phyloP scores from a whole-genome alignment of 176 grass and related monocot genomes.

The Musa troglodytarum region DNA sequence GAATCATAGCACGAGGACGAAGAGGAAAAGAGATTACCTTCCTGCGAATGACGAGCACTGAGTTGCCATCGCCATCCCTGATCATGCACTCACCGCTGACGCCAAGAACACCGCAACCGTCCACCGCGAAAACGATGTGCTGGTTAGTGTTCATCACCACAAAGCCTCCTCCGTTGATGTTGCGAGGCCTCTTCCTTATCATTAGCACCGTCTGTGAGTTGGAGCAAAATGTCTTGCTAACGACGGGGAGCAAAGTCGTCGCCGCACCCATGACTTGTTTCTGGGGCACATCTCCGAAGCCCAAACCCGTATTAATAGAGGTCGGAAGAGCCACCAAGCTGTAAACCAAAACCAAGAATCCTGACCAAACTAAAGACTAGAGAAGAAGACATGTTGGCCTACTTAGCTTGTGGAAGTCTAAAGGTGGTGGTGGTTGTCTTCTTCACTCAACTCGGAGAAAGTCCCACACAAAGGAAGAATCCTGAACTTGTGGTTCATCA shows the following conservation, averaged over 20 bases:
- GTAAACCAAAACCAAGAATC: not conserved
- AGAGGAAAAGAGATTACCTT: constrained; percentile 32
- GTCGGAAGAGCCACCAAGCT: no score
- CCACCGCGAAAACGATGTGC: constrained; percentile 50
- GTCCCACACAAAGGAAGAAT: not conserved
- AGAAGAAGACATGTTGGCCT: not conserved
- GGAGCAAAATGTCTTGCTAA: constrained; percentile 84
- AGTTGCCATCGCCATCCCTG: constrained; percentile 49
- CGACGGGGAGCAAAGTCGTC: constrained; percentile 39
- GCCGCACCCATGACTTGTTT: constrained; percentile 33
- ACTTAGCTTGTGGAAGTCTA: not conserved
- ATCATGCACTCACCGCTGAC: constrained; percentile 53
- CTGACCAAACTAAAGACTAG: not conserved
- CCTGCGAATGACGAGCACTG: constrained; percentile 62
- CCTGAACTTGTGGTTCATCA: not conserved
- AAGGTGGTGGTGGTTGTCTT: not conserved
- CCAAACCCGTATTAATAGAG: no score
- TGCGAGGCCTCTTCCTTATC: constrained; percentile 58
- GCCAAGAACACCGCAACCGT: constrained; percentile 70
- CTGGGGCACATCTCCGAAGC: not conserved
- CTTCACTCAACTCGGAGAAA: not conserved
- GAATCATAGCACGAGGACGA: not conserved
- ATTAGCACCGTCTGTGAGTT: constrained; percentile 35
- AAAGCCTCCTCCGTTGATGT: constrained; percentile 63
- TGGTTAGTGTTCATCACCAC: constrained; percentile 52